Evolutionary conservation across 495 filamentous ascomycete species (phyloP), one percentile per base, ranked within the genome.

Genomic region (Melanomma pulvis-pyrius): DNA sequence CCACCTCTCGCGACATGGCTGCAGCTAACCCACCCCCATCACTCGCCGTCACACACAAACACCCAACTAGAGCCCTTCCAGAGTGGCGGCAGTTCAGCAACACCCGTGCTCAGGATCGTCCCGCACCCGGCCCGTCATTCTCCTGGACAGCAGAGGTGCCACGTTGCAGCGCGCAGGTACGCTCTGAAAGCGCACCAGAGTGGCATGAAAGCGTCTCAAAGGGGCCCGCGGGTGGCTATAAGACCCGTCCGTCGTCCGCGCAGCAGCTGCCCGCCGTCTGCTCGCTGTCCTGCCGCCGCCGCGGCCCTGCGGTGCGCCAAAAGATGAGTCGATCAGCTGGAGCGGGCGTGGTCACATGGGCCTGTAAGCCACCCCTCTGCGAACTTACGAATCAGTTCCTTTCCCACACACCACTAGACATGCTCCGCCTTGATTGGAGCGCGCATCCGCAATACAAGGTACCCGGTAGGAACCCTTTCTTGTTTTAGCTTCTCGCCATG

Each of bases 121-220:
- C 63, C 69, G 69, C 57, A 21, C 26, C 59, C 69, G 69, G 69
- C 59, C 69, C 69, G 69, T 48, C 36, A 24, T 44, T 28, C 54
- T 65, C 56, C 30, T 63, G 32, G 24, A 44, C 59, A 60, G 69
- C 44, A 58, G 25, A 63, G 59, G 59, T 63, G 65, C 65, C 69
- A 71, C 69, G 69, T 71, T 67, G 69, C 69, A 67, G 51, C 32
- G 41, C 59, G 59, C 69, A 71, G 64, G 64, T 54, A 64, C 69
- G 64, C 52, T 24, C 32, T 19, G 41, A 53, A 47, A 36, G 26
- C 15, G 69, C 47, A 44, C 54, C 47, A 57, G 54, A 44, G 26
- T 51, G 41, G 47, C 30, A 64, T 54, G 47, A 63, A 56, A 55
- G 32, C 48, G 50, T 28, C 59, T 55, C 30, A 44, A 60, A 54